Percentiles rank a stretch among this genome's conserved stretches.
These are phyloP conservation scores for Meyerozyma guilliermondii DNA, from an alignment of 1,139 yeast species.

Conservation along the genomic window DNA sequence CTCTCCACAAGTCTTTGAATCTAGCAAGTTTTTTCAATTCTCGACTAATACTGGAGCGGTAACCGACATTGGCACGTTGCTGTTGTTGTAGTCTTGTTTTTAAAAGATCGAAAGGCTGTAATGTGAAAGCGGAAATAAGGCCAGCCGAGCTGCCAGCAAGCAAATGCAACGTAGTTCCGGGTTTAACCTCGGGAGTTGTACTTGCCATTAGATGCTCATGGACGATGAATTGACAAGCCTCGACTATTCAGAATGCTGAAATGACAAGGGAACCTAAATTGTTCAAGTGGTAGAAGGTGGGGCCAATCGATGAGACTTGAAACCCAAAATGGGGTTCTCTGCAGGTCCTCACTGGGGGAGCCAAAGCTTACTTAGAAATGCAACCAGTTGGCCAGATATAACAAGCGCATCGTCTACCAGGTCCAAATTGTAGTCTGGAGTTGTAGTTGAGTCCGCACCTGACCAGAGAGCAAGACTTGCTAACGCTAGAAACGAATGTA, in stretches of 20 bases:
- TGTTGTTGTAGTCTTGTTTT: conserved; percentile 79
- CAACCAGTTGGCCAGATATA: conserved; percentile 6
- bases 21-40: conserved; percentile 46
- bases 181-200: background rate
- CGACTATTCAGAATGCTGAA: background rate
- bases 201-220: conserved; percentile 6
- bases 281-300: background rate
- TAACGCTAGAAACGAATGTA: conserved; percentile 60
- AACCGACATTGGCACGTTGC: conserved; percentile 27
- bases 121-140: conserved; percentile 67
- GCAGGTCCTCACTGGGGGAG: conserved; percentile 4
- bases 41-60: conserved; percentile 30
- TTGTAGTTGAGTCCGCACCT: conserved; percentile 9
- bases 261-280: background rate
- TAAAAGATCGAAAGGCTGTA: conserved; percentile 87
- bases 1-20: conserved; percentile 74
- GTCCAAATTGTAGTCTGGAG: background rate
- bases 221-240: background rate
- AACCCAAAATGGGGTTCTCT: background rate
- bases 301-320: background rate
- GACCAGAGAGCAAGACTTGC: conserved; percentile 48
- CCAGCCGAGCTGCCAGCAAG: conserved; percentile 88
- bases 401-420: conserved; percentile 9
- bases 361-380: conserved; percentile 2
- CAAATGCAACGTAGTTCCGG: conserved; percentile 41